A percentile compares a stretch with the other conserved stretches of the same genome.
Evolutionary conservation across 495 filamentous ascomycete genomes (phyloP).

Genomic region (Hypoxylon cercidicola): DNA sequence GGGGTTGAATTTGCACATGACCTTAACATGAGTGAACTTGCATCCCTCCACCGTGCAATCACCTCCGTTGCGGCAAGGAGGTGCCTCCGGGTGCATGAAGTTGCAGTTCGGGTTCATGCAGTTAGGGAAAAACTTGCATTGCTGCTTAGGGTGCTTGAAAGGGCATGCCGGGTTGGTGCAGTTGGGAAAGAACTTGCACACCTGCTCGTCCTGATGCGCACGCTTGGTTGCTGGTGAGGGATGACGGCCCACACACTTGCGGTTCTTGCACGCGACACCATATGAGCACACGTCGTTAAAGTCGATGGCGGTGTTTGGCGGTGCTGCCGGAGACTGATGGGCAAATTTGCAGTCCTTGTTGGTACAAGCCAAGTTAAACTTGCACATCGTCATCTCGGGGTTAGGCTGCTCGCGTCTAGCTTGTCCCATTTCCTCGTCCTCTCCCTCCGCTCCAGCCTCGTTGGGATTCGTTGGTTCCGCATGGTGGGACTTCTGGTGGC

Average conservation of each 20-base stretch:
- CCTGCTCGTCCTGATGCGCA: conserved; percentile 80
- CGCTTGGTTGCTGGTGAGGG: conserved; percentile 86
- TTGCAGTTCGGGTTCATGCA: conserved; percentile 87
- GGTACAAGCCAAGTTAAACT: conserved; percentile 86
- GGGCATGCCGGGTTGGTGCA: conserved; percentile 88
- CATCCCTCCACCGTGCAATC: conserved; percentile 87
- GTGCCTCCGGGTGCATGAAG: conserved; percentile 84
- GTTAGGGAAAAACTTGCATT: conserved; percentile 95
- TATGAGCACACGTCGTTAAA: conserved; percentile 82
- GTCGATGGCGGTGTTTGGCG: conserved; percentile 79
- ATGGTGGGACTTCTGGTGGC: conserved; percentile 37
- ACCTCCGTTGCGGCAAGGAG: conserved; percentile 89
- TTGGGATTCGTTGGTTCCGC: conserved; percentile 38
- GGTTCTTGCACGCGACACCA: conserved; percentile 92
- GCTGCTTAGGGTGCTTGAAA: conserved; percentile 80
- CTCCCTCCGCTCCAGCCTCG: conserved; percentile 47
- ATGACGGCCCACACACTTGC: conserved; percentile 90
- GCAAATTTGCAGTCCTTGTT: conserved; percentile 91
- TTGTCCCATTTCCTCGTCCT: conserved; percentile 64
- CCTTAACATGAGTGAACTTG: conserved; percentile 87
- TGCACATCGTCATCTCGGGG: conserved; percentile 76
- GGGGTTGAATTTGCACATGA: conserved; percentile 88
- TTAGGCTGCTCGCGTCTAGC: conserved; percentile 57
- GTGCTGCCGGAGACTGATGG: conserved; percentile 92
- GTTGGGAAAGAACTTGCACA: conserved; percentile 95